Evolutionary conservation across 202 grass and related monocot genomes (phyloP).

Genomic region (Panicum hallii): DNA sequence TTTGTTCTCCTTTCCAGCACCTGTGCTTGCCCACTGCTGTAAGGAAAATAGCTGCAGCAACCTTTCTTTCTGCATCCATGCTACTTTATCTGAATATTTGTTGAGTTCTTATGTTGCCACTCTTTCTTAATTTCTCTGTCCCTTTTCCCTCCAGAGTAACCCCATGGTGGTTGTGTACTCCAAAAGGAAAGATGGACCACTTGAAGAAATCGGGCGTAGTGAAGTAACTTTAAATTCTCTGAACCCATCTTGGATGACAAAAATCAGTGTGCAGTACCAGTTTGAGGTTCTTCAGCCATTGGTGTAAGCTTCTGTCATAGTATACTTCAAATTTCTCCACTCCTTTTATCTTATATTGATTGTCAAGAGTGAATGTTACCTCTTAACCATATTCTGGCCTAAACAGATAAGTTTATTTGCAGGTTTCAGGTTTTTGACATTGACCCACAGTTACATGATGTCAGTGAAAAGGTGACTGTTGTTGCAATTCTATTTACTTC

Average conservation of each 20-base stretch:
- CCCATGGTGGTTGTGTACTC: slow-evolving; percentile 76
- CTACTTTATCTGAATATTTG: slow-evolving; percentile 10
- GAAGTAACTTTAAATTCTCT: slow-evolving; percentile 89
- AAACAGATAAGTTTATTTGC: slow-evolving; percentile 50
- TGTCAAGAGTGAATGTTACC: slow-evolving; percentile 24
- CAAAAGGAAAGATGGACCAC: slow-evolving; percentile 79
- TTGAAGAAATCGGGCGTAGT: slow-evolving; percentile 93
- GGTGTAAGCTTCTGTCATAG: slow-evolving; percentile 72
- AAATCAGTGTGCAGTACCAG: slow-evolving; percentile 82
- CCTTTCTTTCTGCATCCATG: slow-evolving; percentile 25
- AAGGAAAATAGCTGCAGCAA: slow-evolving; percentile 20
- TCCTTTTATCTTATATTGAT: slow-evolving; percentile 25
- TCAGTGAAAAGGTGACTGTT: slow-evolving; percentile 76
- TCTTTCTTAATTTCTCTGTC: slow-evolving; percentile 38
- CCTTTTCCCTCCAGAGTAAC: slow-evolving; percentile 62
- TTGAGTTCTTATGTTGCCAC: slow-evolving; percentile 14
- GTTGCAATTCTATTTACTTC: slow-evolving; percentile 32
- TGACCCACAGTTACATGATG: slow-evolving; percentile 75
- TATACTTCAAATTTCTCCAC: slow-evolving; percentile 31
- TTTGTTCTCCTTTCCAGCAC: slow-evolving; percentile 12
- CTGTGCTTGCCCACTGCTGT: slow-evolving; percentile 10
- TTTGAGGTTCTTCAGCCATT: slow-evolving; percentile 94
- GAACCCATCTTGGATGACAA: slow-evolving; percentile 79
- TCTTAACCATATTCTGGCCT: slow-evolving; percentile 45
- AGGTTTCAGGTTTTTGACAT: slow-evolving; percentile 92